phyloP scores from a whole-genome alignment of 257 asterid species.

The Linderniella brevidens region DNA sequence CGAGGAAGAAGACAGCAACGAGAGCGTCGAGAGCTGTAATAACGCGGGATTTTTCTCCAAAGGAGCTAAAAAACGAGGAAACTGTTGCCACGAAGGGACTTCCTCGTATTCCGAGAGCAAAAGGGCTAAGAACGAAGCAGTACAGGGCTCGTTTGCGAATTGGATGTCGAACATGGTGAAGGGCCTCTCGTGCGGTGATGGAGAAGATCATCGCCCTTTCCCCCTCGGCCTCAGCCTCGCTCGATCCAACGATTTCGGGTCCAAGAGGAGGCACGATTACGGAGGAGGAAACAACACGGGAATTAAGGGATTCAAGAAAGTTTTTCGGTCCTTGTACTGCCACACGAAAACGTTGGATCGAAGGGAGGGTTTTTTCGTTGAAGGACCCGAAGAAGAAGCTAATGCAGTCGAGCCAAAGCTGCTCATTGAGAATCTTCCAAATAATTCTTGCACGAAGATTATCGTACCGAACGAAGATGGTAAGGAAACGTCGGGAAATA shows the following conservation, averaged over 20 bases:
- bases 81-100: not conserved
- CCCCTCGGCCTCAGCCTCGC: conserved; percentile 11
- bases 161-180: conserved; percentile 76
- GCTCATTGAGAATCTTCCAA: conserved; percentile 2
- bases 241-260: conserved; percentile 10
- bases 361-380: conserved; percentile 13
- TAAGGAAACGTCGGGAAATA: no score
- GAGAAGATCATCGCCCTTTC: conserved; percentile 5
- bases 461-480: no score
- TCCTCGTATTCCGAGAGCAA: conserved; percentile 27
- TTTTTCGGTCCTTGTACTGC: conserved; percentile 36
- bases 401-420: conserved; percentile 11
- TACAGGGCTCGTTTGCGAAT: conserved; percentile 44
- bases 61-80: conserved; percentile 18
- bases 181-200: conserved; percentile 26
- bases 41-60: conserved; percentile 24
- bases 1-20: conserved; percentile 12
- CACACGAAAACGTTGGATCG: conserved; percentile 13
- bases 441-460: no score
- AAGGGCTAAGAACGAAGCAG: conserved; percentile 25
- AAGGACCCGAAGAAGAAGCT: conserved; percentile 12
- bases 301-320: conserved; percentile 30
- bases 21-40: conserved; percentile 50
- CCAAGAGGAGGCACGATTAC: conserved; percentile 11
- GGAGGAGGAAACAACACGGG: no score